Conservation (phyloP, 768 basidiomycete genomes). For the Gymnopilus junonius region DNA sequence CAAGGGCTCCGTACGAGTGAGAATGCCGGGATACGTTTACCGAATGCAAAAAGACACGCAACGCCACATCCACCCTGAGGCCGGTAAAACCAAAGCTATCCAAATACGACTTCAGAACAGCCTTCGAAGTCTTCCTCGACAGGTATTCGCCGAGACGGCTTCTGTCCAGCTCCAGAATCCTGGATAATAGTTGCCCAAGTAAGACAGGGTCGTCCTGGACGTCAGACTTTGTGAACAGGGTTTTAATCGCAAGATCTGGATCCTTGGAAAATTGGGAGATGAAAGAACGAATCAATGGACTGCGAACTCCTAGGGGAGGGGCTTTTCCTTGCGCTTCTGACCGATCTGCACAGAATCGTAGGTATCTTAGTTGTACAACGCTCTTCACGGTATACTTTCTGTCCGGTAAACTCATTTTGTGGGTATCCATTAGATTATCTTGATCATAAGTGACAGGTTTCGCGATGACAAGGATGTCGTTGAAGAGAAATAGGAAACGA, state of each 20-base stretch:
- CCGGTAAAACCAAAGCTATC: constrained; percentile 88
- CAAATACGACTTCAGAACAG: constrained; percentile 81
- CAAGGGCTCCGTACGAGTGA: constrained; percentile 50
- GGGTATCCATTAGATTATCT: constrained; percentile 61
- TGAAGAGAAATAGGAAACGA: constrained; percentile 96
- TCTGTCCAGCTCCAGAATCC: constrained; percentile 82
- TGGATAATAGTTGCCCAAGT: constrained; percentile 82
- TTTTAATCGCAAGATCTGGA: constrained; percentile 78
- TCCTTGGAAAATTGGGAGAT: constrained; percentile 80
- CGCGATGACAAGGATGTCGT: constrained; percentile 89
- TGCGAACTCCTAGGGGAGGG: constrained; percentile 46
- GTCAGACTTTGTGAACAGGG: constrained; percentile 65
- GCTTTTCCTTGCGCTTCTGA: constrained; percentile 58
- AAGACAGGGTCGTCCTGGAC: constrained; percentile 67
- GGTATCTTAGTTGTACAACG: constrained; percentile 75
- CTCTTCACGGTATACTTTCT: constrained; percentile 89
- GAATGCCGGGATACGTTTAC: constrained; percentile 57
- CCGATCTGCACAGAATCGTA: constrained; percentile 74
- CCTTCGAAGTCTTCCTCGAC: constrained; percentile 70
- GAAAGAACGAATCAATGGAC: constrained; percentile 72
- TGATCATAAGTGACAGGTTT: constrained; percentile 82
- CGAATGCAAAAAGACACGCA: constrained; percentile 88
- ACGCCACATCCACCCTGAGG: constrained; percentile 84
- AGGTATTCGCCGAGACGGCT: constrained; percentile 85
- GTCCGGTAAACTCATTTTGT: constrained; percentile 63